Base-by-base conservation (phyloP, 345 rosid species). In the Moricandia arvensis region DNA sequence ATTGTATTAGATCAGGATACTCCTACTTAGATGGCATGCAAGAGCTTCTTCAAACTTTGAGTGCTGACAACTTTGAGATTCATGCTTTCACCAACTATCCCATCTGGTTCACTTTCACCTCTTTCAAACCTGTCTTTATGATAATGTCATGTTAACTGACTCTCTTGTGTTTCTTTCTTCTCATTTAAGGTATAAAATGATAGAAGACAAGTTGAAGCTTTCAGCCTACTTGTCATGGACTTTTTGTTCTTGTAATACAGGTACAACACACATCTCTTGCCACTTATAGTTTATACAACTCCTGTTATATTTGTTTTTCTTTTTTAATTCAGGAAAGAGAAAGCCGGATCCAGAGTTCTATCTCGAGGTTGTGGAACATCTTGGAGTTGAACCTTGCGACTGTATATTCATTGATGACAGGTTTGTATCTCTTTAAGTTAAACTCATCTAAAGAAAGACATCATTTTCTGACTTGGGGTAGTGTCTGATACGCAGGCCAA, bases 31-130 rank as follows among this genome's bases (percentile, higher is more conserved):
- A 89, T 74, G 97, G 98, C 17, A 82, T 94, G 59, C 83, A 86
- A 68, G 79, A 87, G 71, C 84, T 94, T 75, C 98, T 94, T 71
- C 80, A 68, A 17, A 72, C 79, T 16, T 71, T 94, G 70, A 83
- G 77, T 69, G 75, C 80, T 80, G 79, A 80, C 33, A 75, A 84
- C 80, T 89, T 87, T 16, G 91, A 94, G 82, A 90, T 94, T 87
- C 98, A 94, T 81, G 96, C 98, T 72, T 87, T 83, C 77, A 91
- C 98, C 69, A 94, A 94, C 67, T 90, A 94, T 73, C 98, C 97
- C 57, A 79, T 86, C 81, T 90, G 97, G 97, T 93, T 10, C 13
- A 2, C 3, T 45, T 5, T 45, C 7, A 11, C 5, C 12, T 37
- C 2, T 37, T 37, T 37, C 47, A 41, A 31, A 9, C 59, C 10